Conservation (phyloP, 257 asterid genomes). For the Lantana camara region DNA sequence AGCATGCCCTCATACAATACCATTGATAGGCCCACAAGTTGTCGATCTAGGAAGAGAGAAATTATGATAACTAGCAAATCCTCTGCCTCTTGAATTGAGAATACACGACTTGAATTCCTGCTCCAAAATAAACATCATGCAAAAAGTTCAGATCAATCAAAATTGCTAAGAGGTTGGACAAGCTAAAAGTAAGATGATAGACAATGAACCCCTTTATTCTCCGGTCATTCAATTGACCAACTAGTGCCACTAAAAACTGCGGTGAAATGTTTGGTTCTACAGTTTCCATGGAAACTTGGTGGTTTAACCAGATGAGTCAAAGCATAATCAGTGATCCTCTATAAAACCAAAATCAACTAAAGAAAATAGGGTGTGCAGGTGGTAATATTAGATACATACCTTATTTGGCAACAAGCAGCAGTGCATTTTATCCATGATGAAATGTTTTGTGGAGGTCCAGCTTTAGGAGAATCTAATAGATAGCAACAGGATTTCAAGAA, state of each 20-base stretch:
- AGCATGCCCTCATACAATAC: slow-evolving; percentile 55
- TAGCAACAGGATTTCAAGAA: slow-evolving; percentile 30
- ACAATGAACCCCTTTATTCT: neutral
- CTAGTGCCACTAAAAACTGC: slow-evolving; percentile 4
- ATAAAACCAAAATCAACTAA: slow-evolving; percentile 8
- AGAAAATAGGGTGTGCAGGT: neutral
- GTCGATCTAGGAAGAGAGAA: slow-evolving; percentile 75
- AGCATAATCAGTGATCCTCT: neutral
- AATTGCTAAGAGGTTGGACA: slow-evolving; percentile 11
- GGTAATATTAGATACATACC: slow-evolving; percentile 42
- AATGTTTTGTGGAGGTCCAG: slow-evolving; percentile 86
- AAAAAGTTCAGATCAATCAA: slow-evolving; percentile 8
- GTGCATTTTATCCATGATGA: slow-evolving; percentile 66
- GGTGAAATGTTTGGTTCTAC: neutral
- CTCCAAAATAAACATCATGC: neutral
- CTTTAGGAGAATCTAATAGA: slow-evolving; percentile 49
- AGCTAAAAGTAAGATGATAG: neutral
- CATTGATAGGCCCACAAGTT: slow-evolving; percentile 66
- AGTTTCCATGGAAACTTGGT: neutral
- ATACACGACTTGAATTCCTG: slow-evolving; percentile 50
- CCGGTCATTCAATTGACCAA: slow-evolving; percentile 1
- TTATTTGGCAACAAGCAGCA: slow-evolving; percentile 56
- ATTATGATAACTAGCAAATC: slow-evolving; percentile 62
- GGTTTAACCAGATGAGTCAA: neutral
- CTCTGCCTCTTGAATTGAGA: slow-evolving; percentile 70